Percentiles rank a stretch among this genome's conserved stretches.
These are phyloP conservation scores for Saccharomycopsis lassenensis DNA, from an alignment of 805 yeast species.

Conservation along the genomic window DNA sequence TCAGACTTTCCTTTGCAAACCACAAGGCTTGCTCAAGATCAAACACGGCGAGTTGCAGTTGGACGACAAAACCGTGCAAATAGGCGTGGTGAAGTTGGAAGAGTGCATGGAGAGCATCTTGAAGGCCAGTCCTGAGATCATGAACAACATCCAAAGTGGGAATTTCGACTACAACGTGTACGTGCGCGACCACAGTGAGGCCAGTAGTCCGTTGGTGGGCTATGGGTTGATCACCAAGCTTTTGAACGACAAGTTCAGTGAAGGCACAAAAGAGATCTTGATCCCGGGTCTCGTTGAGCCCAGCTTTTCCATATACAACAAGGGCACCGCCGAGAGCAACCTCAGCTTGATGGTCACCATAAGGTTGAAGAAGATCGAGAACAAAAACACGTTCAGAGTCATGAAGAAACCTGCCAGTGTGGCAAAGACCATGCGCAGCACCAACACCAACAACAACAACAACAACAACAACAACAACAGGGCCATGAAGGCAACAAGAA, in stretches of 20 bases:
- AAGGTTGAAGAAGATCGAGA: no score
- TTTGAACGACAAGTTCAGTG: conserved; percentile 12
- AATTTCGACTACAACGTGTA: conserved; percentile 17
- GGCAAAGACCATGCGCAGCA: no score
- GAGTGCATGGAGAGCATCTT: conserved; percentile 8
- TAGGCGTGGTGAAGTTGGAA: conserved; percentile 16
- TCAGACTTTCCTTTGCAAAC: conserved; percentile 13
- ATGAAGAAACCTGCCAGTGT: no score
- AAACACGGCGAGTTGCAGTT: conserved; percentile 17
- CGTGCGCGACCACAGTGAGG: conserved; percentile 17
- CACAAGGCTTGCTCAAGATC: conserved; percentile 5
- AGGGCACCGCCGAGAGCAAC: conserved; percentile 1
- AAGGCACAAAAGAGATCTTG: no score
- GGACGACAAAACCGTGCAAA: conserved; percentile 13
- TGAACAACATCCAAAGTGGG: conserved; percentile 4
- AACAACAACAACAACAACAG: no score
- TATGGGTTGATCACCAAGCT: conserved; percentile 14
- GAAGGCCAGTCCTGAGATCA: conserved; percentile 16
- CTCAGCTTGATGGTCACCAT: no score
- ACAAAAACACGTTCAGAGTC: no score
- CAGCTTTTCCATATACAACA: conserved; percentile 1
- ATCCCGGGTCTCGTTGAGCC: neutral
- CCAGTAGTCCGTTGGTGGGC: conserved; percentile 17
- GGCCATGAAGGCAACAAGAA: no score
- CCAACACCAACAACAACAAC: no score